Conservation (phyloP, 1,284 basidiomycete species). For the Mycena sp. region DNA sequence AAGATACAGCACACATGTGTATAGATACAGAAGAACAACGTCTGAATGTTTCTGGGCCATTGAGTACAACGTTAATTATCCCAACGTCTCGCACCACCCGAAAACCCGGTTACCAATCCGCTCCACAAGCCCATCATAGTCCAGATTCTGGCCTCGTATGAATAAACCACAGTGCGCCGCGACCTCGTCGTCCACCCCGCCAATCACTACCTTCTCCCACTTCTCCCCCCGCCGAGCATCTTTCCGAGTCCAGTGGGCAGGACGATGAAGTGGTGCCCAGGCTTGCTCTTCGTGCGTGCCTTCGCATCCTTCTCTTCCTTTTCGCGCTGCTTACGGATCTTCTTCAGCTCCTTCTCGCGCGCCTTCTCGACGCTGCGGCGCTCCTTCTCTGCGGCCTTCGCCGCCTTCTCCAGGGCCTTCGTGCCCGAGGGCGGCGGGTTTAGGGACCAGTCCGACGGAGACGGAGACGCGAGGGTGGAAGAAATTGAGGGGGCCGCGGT, state of each 20-base stretch:
- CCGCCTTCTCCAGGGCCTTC: constrained; percentile 17
- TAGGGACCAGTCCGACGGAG: background rate
- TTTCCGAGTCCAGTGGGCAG: constrained; percentile 54
- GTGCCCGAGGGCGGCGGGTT: constrained; percentile 3
- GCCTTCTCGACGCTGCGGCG: constrained; percentile 33
- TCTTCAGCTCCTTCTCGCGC: constrained; percentile 28
- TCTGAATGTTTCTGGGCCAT: too few relatives aligned
- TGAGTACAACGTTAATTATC: too few relatives aligned
- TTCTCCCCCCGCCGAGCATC: constrained; percentile 52
- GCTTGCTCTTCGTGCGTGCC: constrained; percentile 37
- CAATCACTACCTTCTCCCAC: constrained; percentile 60
- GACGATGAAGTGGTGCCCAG: constrained; percentile 58
- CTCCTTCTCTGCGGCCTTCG: constrained; percentile 37
- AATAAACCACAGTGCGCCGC: constrained; percentile 65
- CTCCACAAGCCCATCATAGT: constrained; percentile 58
- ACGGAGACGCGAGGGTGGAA: background rate
- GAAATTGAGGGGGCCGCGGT: background rate
- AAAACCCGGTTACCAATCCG: constrained; percentile 54
- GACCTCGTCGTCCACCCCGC: constrained; percentile 61
- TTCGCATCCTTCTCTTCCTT: constrained; percentile 34
- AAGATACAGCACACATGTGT: too few relatives aligned
- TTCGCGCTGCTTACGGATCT: constrained; percentile 15
- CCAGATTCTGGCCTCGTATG: constrained; percentile 56
- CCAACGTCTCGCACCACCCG: constrained; percentile 49
- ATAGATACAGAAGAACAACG: too few relatives aligned